phyloP scores from a whole-genome alignment of 768 basidiomycete genomes.

The Suillus weaverae region DNA sequence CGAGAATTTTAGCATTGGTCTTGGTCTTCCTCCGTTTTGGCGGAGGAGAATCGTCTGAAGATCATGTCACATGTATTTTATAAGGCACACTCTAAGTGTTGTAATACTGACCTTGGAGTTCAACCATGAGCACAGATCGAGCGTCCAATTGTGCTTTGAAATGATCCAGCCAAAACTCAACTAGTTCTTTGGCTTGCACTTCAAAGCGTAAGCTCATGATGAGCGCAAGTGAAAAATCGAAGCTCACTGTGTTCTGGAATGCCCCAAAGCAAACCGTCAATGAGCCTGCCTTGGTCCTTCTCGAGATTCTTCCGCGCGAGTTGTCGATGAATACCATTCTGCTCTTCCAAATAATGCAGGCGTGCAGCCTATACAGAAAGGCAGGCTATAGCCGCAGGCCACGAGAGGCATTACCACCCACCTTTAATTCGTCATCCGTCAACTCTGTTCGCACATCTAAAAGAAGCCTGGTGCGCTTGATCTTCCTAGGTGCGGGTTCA shows the following conservation, averaged over 20 bases:
- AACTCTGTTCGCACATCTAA: conserved; percentile 77
- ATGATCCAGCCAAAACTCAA: conserved; percentile 73
- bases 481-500: conserved; percentile 33
- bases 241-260: conserved; percentile 62
- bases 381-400: conserved; percentile 3
- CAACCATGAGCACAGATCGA: conserved; percentile 37
- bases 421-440: conserved; percentile 81
- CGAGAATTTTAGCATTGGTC: conserved; percentile 4
- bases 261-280: conserved; percentile 68
- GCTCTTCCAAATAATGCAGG: conserved; percentile 64
- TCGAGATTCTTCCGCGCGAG: conserved; percentile 53
- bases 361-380: conserved; percentile 50
- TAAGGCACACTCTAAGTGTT: background rate
- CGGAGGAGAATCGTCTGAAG: conserved; percentile 40
- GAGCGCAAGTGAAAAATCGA: background rate
- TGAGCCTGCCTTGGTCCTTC: conserved; percentile 50
- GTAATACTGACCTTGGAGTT: conserved; percentile 5
- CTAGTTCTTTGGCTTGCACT: conserved; percentile 69
- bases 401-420: conserved; percentile 21
- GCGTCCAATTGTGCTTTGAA: conserved; percentile 72
- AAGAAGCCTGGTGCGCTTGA: conserved; percentile 53
- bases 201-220: conserved; percentile 6
- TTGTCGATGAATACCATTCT: conserved; percentile 52
- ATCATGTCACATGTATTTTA: too few relatives aligned
- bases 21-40: conserved; percentile 49